Evolutionary conservation across 306 rosid species (phyloP).

Genomic region (Abrus pulchellus): DNA sequence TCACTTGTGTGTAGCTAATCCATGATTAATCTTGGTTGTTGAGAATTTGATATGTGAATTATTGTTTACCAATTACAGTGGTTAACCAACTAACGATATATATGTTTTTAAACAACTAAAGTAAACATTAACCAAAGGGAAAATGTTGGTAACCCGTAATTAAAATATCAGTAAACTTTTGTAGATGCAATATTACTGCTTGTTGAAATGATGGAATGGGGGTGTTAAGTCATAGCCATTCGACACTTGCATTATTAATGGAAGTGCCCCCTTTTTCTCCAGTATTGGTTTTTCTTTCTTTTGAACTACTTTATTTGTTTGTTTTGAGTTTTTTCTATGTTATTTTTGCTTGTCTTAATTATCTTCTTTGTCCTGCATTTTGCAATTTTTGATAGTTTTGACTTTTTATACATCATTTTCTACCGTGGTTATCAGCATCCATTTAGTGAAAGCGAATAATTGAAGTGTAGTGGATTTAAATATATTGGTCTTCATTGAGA

Average conservation of each 20-base stretch:
- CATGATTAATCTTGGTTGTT: neutral
- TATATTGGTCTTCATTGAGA: conserved; percentile 1
- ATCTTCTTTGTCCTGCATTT: neutral
- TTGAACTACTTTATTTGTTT: conserved; percentile 5
- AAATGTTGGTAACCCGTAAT: neutral
- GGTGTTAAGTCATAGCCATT: neutral
- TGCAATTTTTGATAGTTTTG: neutral
- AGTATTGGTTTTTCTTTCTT: conserved; percentile 13
- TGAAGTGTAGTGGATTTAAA: conserved; percentile 1
- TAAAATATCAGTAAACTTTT: neutral
- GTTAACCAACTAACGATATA: neutral
- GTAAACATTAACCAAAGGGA: neutral
- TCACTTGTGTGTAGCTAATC: neutral
- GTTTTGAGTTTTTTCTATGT: conserved; percentile 10
- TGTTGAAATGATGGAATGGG: conserved; percentile 43
- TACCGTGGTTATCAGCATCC: neutral
- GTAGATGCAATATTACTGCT: conserved; percentile 9
- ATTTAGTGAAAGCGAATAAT: conserved; percentile 1
- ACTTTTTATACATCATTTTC: neutral
- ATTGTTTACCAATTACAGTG: neutral
- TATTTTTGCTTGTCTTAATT: neutral
- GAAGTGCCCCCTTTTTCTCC: neutral
- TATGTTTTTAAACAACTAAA: neutral
- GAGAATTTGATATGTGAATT: neutral
- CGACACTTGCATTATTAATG: neutral